phyloP scores from a whole-genome alignment of 441 rosid species.

The Euphorbia celastroides region DNA sequence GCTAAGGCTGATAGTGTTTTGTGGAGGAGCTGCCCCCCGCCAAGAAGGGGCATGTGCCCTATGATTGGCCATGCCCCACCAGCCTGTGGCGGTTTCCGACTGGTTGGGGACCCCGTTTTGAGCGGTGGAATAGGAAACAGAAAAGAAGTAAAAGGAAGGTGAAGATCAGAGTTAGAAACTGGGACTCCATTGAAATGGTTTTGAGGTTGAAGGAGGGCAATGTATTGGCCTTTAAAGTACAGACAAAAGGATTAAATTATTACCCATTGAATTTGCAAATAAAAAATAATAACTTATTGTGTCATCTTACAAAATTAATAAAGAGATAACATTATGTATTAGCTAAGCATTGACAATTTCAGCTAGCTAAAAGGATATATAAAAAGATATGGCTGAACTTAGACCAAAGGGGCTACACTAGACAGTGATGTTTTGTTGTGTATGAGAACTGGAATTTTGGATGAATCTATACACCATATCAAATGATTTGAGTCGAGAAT shows the following conservation, averaged over 20 bases:
- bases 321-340: not conserved
- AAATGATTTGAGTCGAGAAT: not conserved
- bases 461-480: not conserved
- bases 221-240: not conserved
- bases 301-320: not conserved
- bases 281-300: not conserved
- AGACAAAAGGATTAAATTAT: not conserved
- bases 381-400: not conserved
- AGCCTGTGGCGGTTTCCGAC: slow-evolving; percentile 12
- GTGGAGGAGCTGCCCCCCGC: slow-evolving; percentile 20
- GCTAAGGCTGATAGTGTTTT: slow-evolving; percentile 22
- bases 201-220: not conserved
- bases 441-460: not conserved
- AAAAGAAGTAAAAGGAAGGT: slow-evolving; percentile 14
- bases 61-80: slow-evolving; percentile 24
- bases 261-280: not conserved
- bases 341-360: not conserved
- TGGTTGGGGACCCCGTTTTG: slow-evolving; percentile 6
- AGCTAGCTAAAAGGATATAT: not conserved
- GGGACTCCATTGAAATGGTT: slow-evolving; percentile 19
- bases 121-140: slow-evolving; percentile 18
- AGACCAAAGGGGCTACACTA: too few species aligned
- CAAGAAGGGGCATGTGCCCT: slow-evolving; percentile 21
- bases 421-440: not conserved
- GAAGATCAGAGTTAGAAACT: slow-evolving; percentile 10